Conservation (phyloP, 345 rosid species). For the Citrus sp. region DNA sequence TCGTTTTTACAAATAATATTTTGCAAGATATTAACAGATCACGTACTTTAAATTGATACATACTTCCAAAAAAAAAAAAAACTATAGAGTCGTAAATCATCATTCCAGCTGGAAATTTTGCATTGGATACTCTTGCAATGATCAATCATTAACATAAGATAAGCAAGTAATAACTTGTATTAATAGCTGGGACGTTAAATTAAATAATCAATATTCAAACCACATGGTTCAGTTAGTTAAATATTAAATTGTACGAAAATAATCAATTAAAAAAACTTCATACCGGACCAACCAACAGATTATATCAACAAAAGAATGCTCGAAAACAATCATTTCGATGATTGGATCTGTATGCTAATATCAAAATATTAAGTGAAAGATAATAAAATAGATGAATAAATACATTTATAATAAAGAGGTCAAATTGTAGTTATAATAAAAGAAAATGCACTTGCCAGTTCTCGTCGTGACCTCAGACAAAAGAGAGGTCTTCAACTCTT, state of each 20-base stretch:
- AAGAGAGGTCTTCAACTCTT: neutral
- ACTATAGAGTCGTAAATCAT: neutral
- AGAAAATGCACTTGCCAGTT: neutral
- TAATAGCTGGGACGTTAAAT: conserved; percentile 14
- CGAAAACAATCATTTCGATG: conserved; percentile 13
- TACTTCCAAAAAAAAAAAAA: neutral
- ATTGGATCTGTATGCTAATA: conserved; percentile 6
- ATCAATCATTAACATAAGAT: conserved; percentile 1
- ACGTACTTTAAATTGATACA: neutral
- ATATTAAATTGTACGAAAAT: neutral
- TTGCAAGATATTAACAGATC: too few relatives aligned
- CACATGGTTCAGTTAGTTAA: neutral
- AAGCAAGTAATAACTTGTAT: conserved; percentile 4
- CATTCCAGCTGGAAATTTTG: conserved; percentile 29
- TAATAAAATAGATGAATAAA: neutral
- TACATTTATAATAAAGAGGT: neutral
- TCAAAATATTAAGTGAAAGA: neutral
- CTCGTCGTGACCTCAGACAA: conserved; percentile 12
- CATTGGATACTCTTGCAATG: conserved; percentile 37
- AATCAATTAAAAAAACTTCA: neutral
- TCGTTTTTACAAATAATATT: too few relatives aligned
- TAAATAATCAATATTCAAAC: neutral
- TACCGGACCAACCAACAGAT: conserved; percentile 12
- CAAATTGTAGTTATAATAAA: neutral
- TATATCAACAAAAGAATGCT: neutral